A percentile compares a stretch with the other conserved stretches of the same genome.
Evolutionary conservation across 768 basidiomycete genomes (phyloP).

Genomic region (Cystobasidium ongulense): DNA sequence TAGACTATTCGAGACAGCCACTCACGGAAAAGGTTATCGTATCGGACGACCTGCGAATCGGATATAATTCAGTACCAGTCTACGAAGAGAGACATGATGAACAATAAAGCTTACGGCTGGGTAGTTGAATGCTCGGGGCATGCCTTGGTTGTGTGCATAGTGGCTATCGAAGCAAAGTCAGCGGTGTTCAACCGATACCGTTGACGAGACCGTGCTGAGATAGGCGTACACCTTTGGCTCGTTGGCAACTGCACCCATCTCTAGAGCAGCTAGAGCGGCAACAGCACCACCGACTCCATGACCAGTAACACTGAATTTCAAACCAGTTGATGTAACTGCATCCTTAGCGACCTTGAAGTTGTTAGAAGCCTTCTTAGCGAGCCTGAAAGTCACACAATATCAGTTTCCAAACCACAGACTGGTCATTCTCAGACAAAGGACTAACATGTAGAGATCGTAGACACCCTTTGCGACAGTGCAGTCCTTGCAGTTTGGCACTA

Average conservation of each 20-base stretch:
- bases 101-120: neutral
- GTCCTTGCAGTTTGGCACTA: conserved; percentile 17
- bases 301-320: conserved; percentile 21
- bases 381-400: neutral
- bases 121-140: conserved; percentile 25
- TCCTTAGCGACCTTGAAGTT: conserved; percentile 26
- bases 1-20: neutral
- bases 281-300: conserved; percentile 30
- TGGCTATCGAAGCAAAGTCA: neutral
- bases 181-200: neutral
- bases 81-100: neutral
- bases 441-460: conserved; percentile 22
- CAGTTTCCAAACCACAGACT: too few relatives aligned
- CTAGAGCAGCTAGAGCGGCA: conserved; percentile 27
- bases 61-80: neutral
- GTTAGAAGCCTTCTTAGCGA: conserved; percentile 27
- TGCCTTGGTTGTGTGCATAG: conserved; percentile 27
- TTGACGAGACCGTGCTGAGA: neutral
- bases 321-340: conserved; percentile 13
- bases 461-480: conserved; percentile 26
- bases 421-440: neutral
- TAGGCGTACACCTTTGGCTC: neutral
- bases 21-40: conserved; percentile 28
- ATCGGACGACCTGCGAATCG: conserved; percentile 11
- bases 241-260: conserved; percentile 7